Evolutionary conservation across 2,329 filamentous ascomycete species (phyloP).

Genomic region (Rosellinia necatrix): DNA sequence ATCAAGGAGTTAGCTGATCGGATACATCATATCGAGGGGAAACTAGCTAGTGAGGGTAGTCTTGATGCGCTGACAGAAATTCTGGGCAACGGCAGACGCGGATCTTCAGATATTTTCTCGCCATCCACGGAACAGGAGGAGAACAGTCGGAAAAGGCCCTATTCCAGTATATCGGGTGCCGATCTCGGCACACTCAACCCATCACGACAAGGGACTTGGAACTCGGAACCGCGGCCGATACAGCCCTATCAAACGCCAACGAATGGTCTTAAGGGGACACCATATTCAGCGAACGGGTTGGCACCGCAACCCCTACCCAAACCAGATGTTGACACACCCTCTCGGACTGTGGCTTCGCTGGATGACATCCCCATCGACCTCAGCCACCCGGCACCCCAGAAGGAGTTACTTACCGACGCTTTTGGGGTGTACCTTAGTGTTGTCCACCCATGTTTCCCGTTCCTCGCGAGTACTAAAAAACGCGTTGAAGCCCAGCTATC

Average conservation of each 20-base stretch:
- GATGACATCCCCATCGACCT: conserved; percentile 37
- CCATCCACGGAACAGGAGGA: conserved; percentile 51
- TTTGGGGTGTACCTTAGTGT: conserved; percentile 62
- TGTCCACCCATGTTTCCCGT: conserved; percentile 70
- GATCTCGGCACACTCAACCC: conserved; percentile 46
- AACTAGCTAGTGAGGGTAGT: conserved; percentile 62
- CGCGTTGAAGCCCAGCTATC: conserved; percentile 61
- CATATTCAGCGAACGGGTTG: conserved; percentile 49
- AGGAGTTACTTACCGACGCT: conserved; percentile 50
- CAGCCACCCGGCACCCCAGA: conserved; percentile 41
- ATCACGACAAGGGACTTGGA: conserved; percentile 52
- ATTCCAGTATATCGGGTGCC: conserved; percentile 44
- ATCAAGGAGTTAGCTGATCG: conserved; percentile 91
- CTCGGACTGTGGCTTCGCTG: conserved; percentile 42
- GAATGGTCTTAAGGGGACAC: conserved; percentile 31
- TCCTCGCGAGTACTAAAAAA: conserved; percentile 63
- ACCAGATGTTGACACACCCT: conserved; percentile 40
- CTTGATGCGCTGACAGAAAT: conserved; percentile 52
- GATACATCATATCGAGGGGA: conserved; percentile 80
- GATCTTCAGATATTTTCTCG: conserved; percentile 57
- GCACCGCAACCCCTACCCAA: conserved; percentile 53
- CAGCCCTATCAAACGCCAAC: conserved; percentile 47
- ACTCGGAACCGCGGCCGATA: conserved; percentile 52
- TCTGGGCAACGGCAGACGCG: conserved; percentile 41
- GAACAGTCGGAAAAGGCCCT: conserved; percentile 43